Percentiles rank a stretch among this genome's conserved stretches.
These are phyloP conservation scores for Macrolepiota dolichaula DNA, from an alignment of 768 basidiomycete species.

Conservation along the genomic window DNA sequence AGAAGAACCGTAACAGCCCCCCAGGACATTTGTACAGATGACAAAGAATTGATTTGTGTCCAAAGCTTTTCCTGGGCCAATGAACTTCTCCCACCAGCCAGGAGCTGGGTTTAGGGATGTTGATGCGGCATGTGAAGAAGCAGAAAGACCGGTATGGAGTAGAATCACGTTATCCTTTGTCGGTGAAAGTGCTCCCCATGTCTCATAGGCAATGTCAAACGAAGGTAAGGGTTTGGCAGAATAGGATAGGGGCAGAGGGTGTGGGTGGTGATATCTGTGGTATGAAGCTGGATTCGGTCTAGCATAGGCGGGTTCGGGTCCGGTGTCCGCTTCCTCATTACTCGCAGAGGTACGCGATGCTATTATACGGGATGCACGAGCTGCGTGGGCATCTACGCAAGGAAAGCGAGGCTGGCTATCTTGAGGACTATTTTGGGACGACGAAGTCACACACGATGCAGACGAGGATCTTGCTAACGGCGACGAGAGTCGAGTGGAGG, in stretches of 20 bases:
- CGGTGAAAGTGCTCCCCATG: slow-evolving; percentile 89
- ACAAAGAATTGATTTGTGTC: slow-evolving; percentile 93
- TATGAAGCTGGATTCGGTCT: slow-evolving; percentile 77
- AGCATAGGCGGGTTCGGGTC: slow-evolving; percentile 82
- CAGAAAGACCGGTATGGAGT: slow-evolving; percentile 93
- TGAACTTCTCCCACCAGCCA: slow-evolving; percentile 99
- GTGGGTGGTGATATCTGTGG: slow-evolving; percentile 57
- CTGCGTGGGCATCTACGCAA: slow-evolving; percentile 81
- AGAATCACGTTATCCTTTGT: slow-evolving; percentile 85
- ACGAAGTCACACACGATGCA: slow-evolving; percentile 9
- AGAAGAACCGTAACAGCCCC: slow-evolving; percentile 96
- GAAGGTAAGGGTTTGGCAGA: slow-evolving; percentile 50
- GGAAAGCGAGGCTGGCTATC: slow-evolving; percentile 45
- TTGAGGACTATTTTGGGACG: slow-evolving; percentile 7
- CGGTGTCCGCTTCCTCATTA: slow-evolving; percentile 36
- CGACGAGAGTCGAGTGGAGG: slow-evolving; percentile 1
- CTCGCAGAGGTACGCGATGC: slow-evolving; percentile 21
- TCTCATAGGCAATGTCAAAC: slow-evolving; percentile 93
- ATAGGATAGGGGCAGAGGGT: slow-evolving; percentile 64
- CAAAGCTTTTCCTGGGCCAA: slow-evolving; percentile 90
- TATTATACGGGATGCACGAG: slow-evolving; percentile 53
- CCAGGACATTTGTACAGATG: slow-evolving; percentile 94
- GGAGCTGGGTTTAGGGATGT: slow-evolving; percentile 71
- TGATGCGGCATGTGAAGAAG: slow-evolving; percentile 91
- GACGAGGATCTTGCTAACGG: background rate